Evolutionary conservation across 352 stramenopile genomes (phyloP).

Genomic region (Halophytophthora batemanensis): DNA sequence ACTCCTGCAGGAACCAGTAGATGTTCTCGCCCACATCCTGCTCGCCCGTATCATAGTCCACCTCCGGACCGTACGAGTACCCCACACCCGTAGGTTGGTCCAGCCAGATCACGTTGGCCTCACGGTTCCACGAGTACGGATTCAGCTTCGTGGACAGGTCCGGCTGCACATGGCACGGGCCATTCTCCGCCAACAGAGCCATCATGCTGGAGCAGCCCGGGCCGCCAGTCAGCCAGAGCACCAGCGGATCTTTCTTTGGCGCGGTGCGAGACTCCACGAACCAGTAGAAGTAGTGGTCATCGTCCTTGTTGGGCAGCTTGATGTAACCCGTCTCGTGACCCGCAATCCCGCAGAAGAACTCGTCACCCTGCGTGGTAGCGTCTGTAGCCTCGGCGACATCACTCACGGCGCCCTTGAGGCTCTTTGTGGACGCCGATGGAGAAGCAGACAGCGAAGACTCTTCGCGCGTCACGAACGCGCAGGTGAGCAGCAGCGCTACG

Average conservation of each 20-base stretch:
- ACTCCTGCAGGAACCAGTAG: too few species aligned
- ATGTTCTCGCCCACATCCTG: conserved; percentile 56
- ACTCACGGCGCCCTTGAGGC: conserved; percentile 15
- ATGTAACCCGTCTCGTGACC: conserved; percentile 49
- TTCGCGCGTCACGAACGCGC: conserved; percentile 29
- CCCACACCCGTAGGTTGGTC: too few species aligned
- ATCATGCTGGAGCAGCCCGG: conserved; percentile 62
- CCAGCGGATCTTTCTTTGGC: conserved; percentile 39
- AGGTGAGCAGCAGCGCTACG: conserved; percentile 30
- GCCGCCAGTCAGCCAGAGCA: conserved; percentile 68
- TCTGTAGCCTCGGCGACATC: not conserved
- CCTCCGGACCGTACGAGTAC: conserved; percentile 50
- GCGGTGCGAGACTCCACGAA: conserved; percentile 44
- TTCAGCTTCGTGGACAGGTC: conserved; percentile 48
- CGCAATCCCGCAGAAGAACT: conserved; percentile 37
- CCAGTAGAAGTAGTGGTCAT: conserved; percentile 75
- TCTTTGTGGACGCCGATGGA: conserved; percentile 12
- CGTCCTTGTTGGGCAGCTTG: conserved; percentile 43
- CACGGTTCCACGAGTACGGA: conserved; percentile 55
- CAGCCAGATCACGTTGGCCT: conserved; percentile 74
- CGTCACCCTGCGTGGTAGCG: not conserved
- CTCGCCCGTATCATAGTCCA: conserved; percentile 47
- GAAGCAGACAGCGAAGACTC: conserved; percentile 11
- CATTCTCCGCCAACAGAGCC: conserved; percentile 57
- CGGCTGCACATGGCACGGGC: conserved; percentile 48